Conservation (phyloP, 139 green algal species). For the Haematococcus lacustris region DNA sequence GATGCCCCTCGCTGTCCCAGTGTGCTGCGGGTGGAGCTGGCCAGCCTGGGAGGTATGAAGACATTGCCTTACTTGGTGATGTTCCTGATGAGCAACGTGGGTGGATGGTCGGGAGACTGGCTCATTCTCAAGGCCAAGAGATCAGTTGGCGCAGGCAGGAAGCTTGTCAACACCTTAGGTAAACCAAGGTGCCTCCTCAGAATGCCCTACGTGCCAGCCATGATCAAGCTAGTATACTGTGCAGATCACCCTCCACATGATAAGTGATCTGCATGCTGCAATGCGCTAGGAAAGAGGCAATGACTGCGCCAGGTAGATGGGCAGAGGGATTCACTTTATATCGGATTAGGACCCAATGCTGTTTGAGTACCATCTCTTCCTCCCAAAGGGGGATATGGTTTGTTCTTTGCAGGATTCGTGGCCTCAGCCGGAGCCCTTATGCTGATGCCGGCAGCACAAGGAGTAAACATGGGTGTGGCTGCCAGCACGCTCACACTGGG, state of each 20-base stretch:
- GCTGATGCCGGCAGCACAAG: conserved; percentile 52
- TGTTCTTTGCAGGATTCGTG: conserved; percentile 48
- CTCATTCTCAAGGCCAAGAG: conserved; percentile 58
- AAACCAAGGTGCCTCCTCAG: too few relatives aligned
- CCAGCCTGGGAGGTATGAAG: conserved; percentile 65
- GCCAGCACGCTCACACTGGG: conserved; percentile 46
- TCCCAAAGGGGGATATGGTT: too few relatives aligned
- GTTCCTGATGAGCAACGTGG: conserved; percentile 78
- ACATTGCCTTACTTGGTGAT: conserved; percentile 91
- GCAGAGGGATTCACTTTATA: too few relatives aligned
- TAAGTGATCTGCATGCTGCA: too few relatives aligned
- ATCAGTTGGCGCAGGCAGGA: conserved; percentile 61
- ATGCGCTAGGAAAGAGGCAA: too few relatives aligned
- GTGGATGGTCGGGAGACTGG: conserved; percentile 76
- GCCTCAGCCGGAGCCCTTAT: conserved; percentile 47
- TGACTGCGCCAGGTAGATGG: too few relatives aligned
- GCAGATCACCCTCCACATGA: not conserved
- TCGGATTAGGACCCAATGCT: too few relatives aligned
- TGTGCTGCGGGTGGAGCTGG: conserved; percentile 66
- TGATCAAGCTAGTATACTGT: not conserved
- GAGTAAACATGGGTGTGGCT: conserved; percentile 25
- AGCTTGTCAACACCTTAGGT: conserved; percentile 84
- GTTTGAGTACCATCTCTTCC: too few relatives aligned
- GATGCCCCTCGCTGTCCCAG: too few relatives aligned
- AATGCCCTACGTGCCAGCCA: too few relatives aligned